These are phyloP conservation scores for Solanum medicagineum DNA, from an alignment of 257 asterid genomes.

Conservation along the genomic window DNA sequence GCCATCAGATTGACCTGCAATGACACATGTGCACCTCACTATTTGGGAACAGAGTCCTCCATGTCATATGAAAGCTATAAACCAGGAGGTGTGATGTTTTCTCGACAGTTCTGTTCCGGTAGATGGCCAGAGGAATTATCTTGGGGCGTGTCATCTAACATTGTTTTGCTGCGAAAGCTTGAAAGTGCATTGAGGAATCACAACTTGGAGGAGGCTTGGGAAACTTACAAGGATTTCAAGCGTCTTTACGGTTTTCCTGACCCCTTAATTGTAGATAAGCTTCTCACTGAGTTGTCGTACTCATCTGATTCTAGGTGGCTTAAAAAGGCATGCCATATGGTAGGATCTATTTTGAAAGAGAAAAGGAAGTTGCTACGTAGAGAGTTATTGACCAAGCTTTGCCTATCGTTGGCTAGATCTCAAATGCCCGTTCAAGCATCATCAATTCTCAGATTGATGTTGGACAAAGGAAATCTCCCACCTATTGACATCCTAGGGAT, in stretches of 20 bases:
- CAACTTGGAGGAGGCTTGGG: slow-evolving; percentile 57
- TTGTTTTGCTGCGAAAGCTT: slow-evolving; percentile 37
- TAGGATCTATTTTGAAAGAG: slow-evolving; percentile 33
- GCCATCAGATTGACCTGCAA: slow-evolving; percentile 8
- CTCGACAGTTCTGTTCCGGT: slow-evolving; percentile 13
- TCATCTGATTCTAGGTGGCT: slow-evolving; percentile 49
- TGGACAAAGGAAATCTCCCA: slow-evolving; percentile 38
- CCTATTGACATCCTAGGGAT: slow-evolving; percentile 27
- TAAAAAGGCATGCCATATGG: slow-evolving; percentile 45
- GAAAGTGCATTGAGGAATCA: slow-evolving; percentile 51
- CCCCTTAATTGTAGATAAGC: slow-evolving; percentile 21
- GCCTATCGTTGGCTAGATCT: slow-evolving; percentile 61
- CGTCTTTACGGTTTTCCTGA: slow-evolving; percentile 58
- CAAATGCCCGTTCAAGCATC: slow-evolving; percentile 59
- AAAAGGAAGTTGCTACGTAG: slow-evolving; percentile 33
- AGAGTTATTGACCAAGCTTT: slow-evolving; percentile 44
- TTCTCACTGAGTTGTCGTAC: slow-evolving; percentile 56
- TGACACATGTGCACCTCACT: slow-evolving; percentile 7
- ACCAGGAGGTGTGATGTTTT: neutral
- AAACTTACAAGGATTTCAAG: slow-evolving; percentile 45
- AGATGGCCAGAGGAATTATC: slow-evolving; percentile 17
- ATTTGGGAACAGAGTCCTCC: neutral
- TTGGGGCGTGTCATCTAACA: slow-evolving; percentile 24
- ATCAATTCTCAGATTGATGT: slow-evolving; percentile 38
- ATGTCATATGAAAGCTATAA: neutral